These are phyloP conservation scores for Aristolochia fimbriata DNA, from an alignment of 164 flowering plant genomes.

Conservation along the genomic window DNA sequence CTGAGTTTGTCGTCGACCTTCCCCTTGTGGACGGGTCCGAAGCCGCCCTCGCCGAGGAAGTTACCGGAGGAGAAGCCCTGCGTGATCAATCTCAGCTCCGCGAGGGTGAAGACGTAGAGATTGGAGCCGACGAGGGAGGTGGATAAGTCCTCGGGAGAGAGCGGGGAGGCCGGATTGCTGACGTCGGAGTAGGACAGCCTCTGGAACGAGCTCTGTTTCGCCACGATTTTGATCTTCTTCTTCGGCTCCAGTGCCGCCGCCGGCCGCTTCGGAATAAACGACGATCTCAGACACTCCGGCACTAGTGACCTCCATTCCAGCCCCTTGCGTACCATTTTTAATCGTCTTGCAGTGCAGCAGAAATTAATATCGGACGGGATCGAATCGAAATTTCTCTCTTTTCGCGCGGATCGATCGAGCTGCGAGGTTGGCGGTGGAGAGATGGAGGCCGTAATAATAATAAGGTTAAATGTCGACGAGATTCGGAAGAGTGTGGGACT, in stretches of 20 bases:
- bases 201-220: constrained; percentile 20
- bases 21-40: constrained; percentile 76
- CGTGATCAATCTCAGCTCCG: constrained; percentile 50
- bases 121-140: constrained; percentile 40
- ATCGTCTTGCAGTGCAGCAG: too few relatives aligned
- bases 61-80: constrained; percentile 37
- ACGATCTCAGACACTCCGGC: constrained; percentile 19
- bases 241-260: constrained; percentile 7
- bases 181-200: constrained; percentile 53
- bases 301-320: constrained; percentile 18
- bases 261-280: constrained; percentile 2
- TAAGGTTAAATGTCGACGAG: too few relatives aligned
- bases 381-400: too few relatives aligned
- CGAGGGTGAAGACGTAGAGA: constrained; percentile 44
- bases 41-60: constrained; percentile 75
- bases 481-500: too few relatives aligned
- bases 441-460: too few relatives aligned
- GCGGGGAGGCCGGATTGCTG: constrained; percentile 33
- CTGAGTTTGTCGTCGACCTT: constrained; percentile 51
- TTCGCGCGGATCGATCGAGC: too few relatives aligned
- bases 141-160: constrained; percentile 45
- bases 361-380: too few relatives aligned
- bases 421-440: too few relatives aligned
- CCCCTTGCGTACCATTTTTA: too few relatives aligned
- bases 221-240: not conserved